These are phyloP conservation scores for Fusarium nelsonii DNA, from an alignment of 2,329 filamentous ascomycete species.

Conservation along the genomic window DNA sequence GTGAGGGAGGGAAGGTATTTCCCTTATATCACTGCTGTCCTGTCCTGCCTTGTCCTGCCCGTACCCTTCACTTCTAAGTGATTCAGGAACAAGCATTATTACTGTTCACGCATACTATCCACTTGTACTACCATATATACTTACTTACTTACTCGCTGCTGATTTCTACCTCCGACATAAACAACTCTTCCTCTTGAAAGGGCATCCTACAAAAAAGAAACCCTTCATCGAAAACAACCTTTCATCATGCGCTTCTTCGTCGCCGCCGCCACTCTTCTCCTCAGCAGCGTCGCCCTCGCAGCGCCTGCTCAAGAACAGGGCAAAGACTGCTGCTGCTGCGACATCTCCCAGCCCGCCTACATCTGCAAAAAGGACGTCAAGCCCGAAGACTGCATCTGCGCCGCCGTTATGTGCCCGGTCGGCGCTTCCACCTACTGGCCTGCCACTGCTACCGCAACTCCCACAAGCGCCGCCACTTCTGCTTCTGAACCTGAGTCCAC, in stretches of 20 bases:
- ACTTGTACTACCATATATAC: not conserved
- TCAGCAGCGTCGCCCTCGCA: conserved; percentile 38
- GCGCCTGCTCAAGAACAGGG: conserved; percentile 33
- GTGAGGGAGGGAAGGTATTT: not conserved
- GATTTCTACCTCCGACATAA: not conserved
- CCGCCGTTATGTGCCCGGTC: conserved; percentile 41
- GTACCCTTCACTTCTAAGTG: conserved; percentile 1
- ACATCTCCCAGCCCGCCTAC: conserved; percentile 43
- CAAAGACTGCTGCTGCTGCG: conserved; percentile 53
- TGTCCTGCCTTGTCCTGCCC: not conserved
- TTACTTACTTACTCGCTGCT: not conserved
- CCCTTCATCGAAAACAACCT: not conserved
- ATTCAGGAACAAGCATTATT: conserved; percentile 13
- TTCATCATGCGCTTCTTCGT: conserved; percentile 46
- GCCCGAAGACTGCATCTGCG: conserved; percentile 47
- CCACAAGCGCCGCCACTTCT: conserved; percentile 1
- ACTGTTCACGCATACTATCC: conserved; percentile 14
- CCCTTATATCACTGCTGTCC: not conserved
- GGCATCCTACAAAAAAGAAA: not conserved
- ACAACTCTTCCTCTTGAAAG: not conserved
- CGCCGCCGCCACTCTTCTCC: conserved; percentile 41
- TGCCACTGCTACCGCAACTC: not conserved
- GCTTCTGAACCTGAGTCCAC: conserved; percentile 3
- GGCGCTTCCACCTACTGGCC: conserved; percentile 36
- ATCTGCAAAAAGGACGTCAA: conserved; percentile 42